These are phyloP conservation scores for Arthrobotrys iridis DNA, from an alignment of 2,329 filamentous ascomycete genomes.

Conservation along the genomic window DNA sequence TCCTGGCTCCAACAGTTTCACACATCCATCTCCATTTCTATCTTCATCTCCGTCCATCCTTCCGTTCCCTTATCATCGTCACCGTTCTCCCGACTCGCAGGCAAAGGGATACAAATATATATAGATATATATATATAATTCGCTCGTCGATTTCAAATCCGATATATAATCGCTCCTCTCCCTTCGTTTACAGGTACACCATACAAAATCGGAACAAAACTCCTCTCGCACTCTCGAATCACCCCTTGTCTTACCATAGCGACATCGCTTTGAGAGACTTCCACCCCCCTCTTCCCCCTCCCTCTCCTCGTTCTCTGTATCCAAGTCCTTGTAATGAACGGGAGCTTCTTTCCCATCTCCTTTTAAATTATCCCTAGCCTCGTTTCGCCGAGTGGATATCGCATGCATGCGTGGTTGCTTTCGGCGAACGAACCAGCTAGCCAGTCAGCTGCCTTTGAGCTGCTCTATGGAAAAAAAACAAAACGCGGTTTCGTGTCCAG, in stretches of 20 bases:
- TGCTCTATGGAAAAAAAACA: constrained; percentile 2
- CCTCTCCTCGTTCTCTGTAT: too few species aligned
- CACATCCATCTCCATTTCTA: background rate
- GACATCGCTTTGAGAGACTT: too few species aligned
- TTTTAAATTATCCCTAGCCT: background rate
- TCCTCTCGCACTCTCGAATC: background rate
- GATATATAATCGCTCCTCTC: background rate
- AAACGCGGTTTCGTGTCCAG: constrained; percentile 13
- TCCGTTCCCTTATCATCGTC: background rate
- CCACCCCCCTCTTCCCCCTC: too few species aligned
- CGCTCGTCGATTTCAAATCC: background rate
- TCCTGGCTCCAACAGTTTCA: background rate
- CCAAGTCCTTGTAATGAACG: background rate
- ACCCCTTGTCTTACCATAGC: background rate
- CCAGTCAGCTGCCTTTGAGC: background rate
- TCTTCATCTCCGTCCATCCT: background rate
- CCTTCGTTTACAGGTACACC: constrained; percentile 12
- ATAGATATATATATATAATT: background rate
- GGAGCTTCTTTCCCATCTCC: background rate
- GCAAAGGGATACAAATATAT: background rate
- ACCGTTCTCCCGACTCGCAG: background rate
- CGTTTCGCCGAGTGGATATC: constrained; percentile 5
- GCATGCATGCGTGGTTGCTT: constrained; percentile 13
- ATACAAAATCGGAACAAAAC: background rate
- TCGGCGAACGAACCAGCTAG: background rate